Percentiles rank a stretch among this genome's conserved stretches.
These are phyloP conservation scores for Solanum etuberosum DNA, from an alignment of 257 asterid species.

Conservation along the genomic window DNA sequence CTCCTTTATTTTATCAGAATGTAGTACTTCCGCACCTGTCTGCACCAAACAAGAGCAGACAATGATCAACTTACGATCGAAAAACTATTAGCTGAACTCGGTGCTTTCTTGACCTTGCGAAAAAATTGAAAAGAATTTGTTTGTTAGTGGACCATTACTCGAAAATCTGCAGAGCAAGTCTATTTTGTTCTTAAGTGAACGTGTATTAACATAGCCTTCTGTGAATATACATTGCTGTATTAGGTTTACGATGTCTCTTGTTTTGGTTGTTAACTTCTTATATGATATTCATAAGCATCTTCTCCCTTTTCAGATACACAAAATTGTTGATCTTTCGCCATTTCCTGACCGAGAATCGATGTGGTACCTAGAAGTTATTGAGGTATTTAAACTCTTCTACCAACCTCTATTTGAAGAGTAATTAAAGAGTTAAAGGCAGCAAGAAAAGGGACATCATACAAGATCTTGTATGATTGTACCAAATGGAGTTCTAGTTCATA, in stretches of 20 bases:
- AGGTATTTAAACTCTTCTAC: slow-evolving; percentile 73
- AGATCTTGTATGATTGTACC: neutral
- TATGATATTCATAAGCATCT: neutral
- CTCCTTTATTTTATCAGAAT: neutral
- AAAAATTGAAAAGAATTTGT: neutral
- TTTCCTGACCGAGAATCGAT: slow-evolving; percentile 79
- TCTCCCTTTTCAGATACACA: slow-evolving; percentile 64
- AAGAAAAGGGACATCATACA: neutral
- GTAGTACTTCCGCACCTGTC: neutral
- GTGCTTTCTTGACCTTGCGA: neutral
- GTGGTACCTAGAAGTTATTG: slow-evolving; percentile 96
- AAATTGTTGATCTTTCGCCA: slow-evolving; percentile 69
- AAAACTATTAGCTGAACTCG: neutral
- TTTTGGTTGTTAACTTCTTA: neutral
- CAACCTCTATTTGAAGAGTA: slow-evolving; percentile 37
- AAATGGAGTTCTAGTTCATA: neutral
- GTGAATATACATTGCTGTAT: neutral
- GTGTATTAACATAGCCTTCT: neutral
- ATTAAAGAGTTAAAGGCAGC: neutral
- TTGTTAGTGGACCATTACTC: neutral
- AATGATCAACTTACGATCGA: neutral
- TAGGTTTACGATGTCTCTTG: neutral
- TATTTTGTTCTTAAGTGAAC: neutral
- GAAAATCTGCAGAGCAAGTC: neutral
- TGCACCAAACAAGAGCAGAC: neutral